These are phyloP conservation scores for Phycomyces nitens DNA, from an alignment of 192 early-diverging fungal genomes.

Conservation along the genomic window DNA sequence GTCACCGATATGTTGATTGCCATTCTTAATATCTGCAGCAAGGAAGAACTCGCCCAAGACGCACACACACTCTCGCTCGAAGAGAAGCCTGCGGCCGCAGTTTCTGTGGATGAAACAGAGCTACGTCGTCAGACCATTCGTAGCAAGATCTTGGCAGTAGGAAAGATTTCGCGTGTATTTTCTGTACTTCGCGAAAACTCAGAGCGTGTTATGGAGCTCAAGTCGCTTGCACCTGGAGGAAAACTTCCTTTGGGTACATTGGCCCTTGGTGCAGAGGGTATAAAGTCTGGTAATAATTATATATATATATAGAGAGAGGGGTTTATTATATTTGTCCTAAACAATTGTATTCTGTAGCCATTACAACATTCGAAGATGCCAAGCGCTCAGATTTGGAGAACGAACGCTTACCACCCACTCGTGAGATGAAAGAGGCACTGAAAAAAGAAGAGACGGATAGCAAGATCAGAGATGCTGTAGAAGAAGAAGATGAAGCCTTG, in stretches of 20 bases:
- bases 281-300: conserved; percentile 69
- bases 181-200: conserved; percentile 86
- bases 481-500: conserved; percentile 29
- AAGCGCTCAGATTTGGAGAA: conserved; percentile 88
- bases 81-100: conserved; percentile 8
- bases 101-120: conserved; percentile 49
- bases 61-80: conserved; percentile 23
- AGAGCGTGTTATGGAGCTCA: conserved; percentile 91
- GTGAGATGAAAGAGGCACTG: conserved; percentile 43
- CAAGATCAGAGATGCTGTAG: conserved; percentile 32
- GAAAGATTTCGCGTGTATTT: conserved; percentile 88
- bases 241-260: conserved; percentile 83
- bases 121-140: conserved; percentile 64
- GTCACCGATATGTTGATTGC: conserved; percentile 96
- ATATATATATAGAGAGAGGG: background rate
- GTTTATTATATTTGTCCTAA: background rate
- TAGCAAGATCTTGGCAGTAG: conserved; percentile 92
- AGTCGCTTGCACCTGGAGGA: conserved; percentile 80
- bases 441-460: conserved; percentile 31
- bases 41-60: conserved; percentile 84
- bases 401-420: conserved; percentile 83
- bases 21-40: conserved; percentile 92
- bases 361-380: conserved; percentile 90
- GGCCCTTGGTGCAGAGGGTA: conserved; percentile 86
- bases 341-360: conserved; percentile 47